These are phyloP conservation scores for Sclerotinia nivalis DNA, from an alignment of 2,329 filamentous ascomycete genomes.

Conservation along the genomic window DNA sequence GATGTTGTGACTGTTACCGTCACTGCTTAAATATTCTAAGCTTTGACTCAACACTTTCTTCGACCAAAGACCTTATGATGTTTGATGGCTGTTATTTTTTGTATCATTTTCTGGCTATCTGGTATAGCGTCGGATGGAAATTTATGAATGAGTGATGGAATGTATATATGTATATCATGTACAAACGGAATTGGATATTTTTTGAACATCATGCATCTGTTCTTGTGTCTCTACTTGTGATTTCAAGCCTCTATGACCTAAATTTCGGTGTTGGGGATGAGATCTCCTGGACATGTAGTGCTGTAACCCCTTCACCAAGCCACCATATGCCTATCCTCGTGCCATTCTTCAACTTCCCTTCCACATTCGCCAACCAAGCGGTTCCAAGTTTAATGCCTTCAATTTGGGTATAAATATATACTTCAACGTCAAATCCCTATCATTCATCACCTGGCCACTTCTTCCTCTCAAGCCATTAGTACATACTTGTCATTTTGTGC, in stretches of 20 bases:
- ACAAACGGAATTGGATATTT: neutral
- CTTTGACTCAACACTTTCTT: neutral
- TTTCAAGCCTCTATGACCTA: neutral
- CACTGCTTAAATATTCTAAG: neutral
- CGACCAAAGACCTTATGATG: neutral
- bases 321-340: too few relatives aligned
- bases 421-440: too few relatives aligned
- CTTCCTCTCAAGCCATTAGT: too few relatives aligned
- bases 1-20: conserved; percentile 19
- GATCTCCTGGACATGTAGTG: neutral
- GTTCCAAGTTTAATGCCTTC: too few relatives aligned
- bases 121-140: conserved; percentile 4
- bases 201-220: neutral
- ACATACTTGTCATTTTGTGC: too few relatives aligned
- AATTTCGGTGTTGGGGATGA: neutral
- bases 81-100: neutral
- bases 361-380: too few relatives aligned
- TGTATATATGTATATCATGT: conserved; percentile 14
- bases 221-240: neutral
- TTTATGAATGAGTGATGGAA: neutral
- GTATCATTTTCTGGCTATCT: neutral
- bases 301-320: neutral
- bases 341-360: too few relatives aligned
- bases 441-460: too few relatives aligned
- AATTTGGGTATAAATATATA: too few relatives aligned